These are phyloP conservation scores for Austroboletus festivus DNA, from an alignment of 768 basidiomycete genomes.

Conservation along the genomic window DNA sequence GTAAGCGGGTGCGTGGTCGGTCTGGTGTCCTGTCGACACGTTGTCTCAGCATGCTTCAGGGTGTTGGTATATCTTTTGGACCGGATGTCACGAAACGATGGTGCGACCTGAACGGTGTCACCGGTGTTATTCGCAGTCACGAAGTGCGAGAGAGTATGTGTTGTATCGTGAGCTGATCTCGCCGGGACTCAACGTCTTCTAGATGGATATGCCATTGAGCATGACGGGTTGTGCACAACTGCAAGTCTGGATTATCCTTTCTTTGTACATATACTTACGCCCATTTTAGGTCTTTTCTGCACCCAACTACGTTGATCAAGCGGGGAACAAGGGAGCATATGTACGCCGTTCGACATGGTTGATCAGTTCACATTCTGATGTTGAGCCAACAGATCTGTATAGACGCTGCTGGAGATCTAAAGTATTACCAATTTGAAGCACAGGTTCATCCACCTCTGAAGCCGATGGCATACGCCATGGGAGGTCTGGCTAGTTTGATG, in stretches of 20 bases:
- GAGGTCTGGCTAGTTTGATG: conserved; percentile 65
- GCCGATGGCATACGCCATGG: conserved; percentile 86
- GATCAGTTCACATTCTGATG: conserved; percentile 5
- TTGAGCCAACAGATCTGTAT: conserved; percentile 63
- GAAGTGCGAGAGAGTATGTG: conserved; percentile 86
- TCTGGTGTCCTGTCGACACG: conserved; percentile 4
- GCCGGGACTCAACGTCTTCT: conserved; percentile 5
- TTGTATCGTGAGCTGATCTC: neutral
- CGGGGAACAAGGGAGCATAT: conserved; percentile 89
- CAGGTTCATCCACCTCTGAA: conserved; percentile 85
- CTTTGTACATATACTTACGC: conserved; percentile 10
- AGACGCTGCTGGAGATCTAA: conserved; percentile 66
- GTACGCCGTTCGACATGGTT: conserved; percentile 42
- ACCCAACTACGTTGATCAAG: conserved; percentile 93
- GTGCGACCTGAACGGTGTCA: conserved; percentile 83
- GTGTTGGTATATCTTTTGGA: conserved; percentile 94
- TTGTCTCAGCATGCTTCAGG: conserved; percentile 43
- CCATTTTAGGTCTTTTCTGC: conserved; percentile 78
- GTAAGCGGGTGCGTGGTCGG: conserved; percentile 74
- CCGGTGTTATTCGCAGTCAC: conserved; percentile 90
- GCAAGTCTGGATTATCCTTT: conserved; percentile 37
- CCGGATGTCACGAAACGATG: conserved; percentile 89
- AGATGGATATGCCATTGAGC: conserved; percentile 95
- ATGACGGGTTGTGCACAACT: conserved; percentile 91
- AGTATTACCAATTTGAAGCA: conserved; percentile 83